Base-by-base conservation (phyloP, 2,329 filamentous ascomycete species). In the Fusarium proliferatum region DNA sequence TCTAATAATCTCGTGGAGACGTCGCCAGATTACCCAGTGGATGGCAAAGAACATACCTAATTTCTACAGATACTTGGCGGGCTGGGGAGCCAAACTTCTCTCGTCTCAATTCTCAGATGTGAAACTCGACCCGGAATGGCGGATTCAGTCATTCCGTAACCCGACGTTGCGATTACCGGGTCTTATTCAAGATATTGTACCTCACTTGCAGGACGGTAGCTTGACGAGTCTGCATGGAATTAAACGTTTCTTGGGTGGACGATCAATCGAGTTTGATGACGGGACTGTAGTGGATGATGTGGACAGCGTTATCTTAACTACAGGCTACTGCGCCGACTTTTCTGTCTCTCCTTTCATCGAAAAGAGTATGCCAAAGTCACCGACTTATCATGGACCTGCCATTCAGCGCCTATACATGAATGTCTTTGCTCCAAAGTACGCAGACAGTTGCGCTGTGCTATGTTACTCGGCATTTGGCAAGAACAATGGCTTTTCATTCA, bases 391-490 rank as follows among this genome's bases (percentile, higher is more conserved):
- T 8, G 69, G 69, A 1, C 69, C 58, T 0, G 11, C 55, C 6
- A 72, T 72, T 5, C 49, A 64, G 1, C 58, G 69, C 1, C 9
- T 72, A 0, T 72, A 60, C 3, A 72, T 72, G 69, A 72, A 72
- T 17, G 69, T 72, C 1, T 72, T 72, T 1, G 69, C 69, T 0
- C 69, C 69, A 0, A 72, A 72, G 6, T 65, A 72, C 8, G 64
- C 69, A 3, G 58, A 72, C 3, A 72, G 59, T 9, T 72, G 69
- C 3, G 69, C 46, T 0, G 64, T 72, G 55, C 69, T 72, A 3
- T 72, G 69, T 5, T 72, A 72, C 49, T 72, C 69, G 0, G 69
- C 69, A 0, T 72, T 65, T 21, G 69, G 69, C 4, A 72, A 72
- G 2, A 73, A 58, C 13, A 72, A 72, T 3, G 69, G 69, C 1